Conservation (phyloP, 2,329 filamentous ascomycete genomes). For the Claviceps spartinae region DNA sequence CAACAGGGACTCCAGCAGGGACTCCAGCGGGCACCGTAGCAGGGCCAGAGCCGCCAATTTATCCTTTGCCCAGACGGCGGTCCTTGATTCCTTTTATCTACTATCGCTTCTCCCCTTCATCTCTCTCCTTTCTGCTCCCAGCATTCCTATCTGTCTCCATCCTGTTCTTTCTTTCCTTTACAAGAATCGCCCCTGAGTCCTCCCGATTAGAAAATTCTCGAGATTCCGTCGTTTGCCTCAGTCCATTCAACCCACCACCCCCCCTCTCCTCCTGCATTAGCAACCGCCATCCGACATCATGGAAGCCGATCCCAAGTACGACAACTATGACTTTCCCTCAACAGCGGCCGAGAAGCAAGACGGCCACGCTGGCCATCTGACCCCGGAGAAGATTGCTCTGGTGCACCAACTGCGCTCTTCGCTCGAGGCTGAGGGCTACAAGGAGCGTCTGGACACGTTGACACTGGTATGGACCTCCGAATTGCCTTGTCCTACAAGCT, state of each 20-base stretch:
- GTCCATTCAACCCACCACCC: background rate
- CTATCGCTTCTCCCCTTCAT: background rate
- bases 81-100: background rate
- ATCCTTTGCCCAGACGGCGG: background rate
- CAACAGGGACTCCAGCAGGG: too few relatives aligned
- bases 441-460: slow-evolving; percentile 76
- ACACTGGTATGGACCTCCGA: slow-evolving; percentile 52
- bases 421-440: slow-evolving; percentile 75
- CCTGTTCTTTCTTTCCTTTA: background rate
- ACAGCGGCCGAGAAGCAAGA: slow-evolving; percentile 53
- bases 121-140: background rate
- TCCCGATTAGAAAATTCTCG: background rate
- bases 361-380: slow-evolving; percentile 83
- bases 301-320: slow-evolving; percentile 77
- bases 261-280: background rate
- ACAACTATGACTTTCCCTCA: slow-evolving; percentile 87
- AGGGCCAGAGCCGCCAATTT: background rate
- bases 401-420: slow-evolving; percentile 71
- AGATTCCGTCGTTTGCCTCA: background rate
- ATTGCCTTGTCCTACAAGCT: background rate
- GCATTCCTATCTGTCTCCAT: background rate
- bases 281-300: slow-evolving; percentile 20
- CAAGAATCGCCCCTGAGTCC: background rate
- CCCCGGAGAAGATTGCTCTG: slow-evolving; percentile 74
- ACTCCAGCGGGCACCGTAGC: background rate